Conservation (phyloP, 345 rosid genomes). For the Brassica napus region Da-Ae NC_063440.1:24903501-24904000, state of each 20-base stretch:
- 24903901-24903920: conserved; percentile 24
- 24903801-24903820: conserved; percentile 90
- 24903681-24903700: conserved; percentile 61
- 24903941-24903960: background rate
- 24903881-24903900: conserved; percentile 25
- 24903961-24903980: conserved; percentile 19
- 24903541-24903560: conserved; percentile 87
- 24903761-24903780: conserved; percentile 94
- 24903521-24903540: conserved; percentile 51
- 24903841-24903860: conserved; percentile 81
- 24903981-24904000: conserved; percentile 6
- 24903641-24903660: background rate
- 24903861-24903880: conserved; percentile 69
- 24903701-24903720: conserved; percentile 80
- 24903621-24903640: background rate
- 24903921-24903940: conserved; percentile 11
- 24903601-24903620: conserved; percentile 68
- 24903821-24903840: conserved; percentile 94
- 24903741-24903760: conserved; percentile 77
- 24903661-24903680: background rate
- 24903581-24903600: conserved; percentile 80
- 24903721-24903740: conserved; percentile 77
- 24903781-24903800: conserved; percentile 80
- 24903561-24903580: conserved; percentile 92
- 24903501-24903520: conserved; percentile 68